A percentile compares a stretch with the other conserved stretches of the same genome.
These are phyloP conservation scores for Trametes punicea DNA, from an alignment of 768 basidiomycete species.

Conservation along the genomic window DNA sequence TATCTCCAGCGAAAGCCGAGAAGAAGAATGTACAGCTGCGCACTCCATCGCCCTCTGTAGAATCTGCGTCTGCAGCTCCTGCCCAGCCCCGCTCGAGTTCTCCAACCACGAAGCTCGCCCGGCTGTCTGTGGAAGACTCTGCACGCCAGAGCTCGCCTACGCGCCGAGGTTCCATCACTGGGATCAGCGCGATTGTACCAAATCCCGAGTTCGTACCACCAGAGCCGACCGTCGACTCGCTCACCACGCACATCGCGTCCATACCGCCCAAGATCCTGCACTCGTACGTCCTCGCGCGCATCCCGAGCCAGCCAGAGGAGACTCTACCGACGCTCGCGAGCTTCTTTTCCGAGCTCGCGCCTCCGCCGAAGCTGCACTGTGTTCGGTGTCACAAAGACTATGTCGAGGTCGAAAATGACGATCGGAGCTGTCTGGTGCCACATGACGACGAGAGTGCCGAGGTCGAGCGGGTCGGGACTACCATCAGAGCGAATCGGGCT, in stretches of 20 bases:
- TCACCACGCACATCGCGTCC: constrained; percentile 51
- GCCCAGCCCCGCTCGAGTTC: constrained; percentile 26
- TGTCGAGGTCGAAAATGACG: constrained; percentile 72
- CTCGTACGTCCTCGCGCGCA: constrained; percentile 52
- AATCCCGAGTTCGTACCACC: constrained; percentile 22
- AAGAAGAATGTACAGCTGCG: constrained; percentile 38
- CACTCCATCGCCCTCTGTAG: constrained; percentile 51
- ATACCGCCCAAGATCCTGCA: constrained; percentile 69
- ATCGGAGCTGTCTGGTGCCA: constrained; percentile 62
- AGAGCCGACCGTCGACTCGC: constrained; percentile 34
- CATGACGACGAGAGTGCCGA: constrained; percentile 82
- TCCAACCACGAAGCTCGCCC: constrained; percentile 23
- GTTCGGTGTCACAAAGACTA: constrained; percentile 70
- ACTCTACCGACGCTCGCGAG: constrained; percentile 46
- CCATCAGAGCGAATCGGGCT: constrained; percentile 27
- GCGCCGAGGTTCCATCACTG: constrained; percentile 10
- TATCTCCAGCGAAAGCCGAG: constrained; percentile 7
- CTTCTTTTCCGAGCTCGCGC: constrained; percentile 61
- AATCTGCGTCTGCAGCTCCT: constrained; percentile 28
- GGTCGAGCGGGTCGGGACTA: constrained; percentile 55
- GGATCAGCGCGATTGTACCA: constrained; percentile 25
- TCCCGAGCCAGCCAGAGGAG: constrained; percentile 37
- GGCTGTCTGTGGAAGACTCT: constrained; percentile 30
- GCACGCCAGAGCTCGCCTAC: constrained; percentile 35
- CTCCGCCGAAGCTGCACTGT: constrained; percentile 71